phyloP scores from a whole-genome alignment of 2,329 filamentous ascomycete species.

The Pezicula carpinea region DNA sequence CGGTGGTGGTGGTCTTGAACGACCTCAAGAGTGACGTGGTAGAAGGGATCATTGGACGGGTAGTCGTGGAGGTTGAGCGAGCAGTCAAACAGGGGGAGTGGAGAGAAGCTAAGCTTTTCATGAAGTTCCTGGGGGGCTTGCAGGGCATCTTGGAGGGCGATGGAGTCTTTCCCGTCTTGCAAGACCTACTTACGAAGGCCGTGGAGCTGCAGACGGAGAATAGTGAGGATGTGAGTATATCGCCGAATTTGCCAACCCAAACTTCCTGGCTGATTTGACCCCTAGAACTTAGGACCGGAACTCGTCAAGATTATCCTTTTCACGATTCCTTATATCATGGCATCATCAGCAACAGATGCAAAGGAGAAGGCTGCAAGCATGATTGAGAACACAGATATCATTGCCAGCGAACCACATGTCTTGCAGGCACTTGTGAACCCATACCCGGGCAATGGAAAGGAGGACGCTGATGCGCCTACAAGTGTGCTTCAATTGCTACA shows the following conservation, averaged over 20 bases:
- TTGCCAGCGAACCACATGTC: slow-evolving; percentile 81
- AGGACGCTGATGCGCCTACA: slow-evolving; percentile 57
- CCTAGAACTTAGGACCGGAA: slow-evolving; percentile 67
- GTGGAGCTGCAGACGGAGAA: slow-evolving; percentile 89
- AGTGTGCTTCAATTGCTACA: slow-evolving; percentile 80
- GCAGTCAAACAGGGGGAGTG: slow-evolving; percentile 71
- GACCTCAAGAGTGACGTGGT: slow-evolving; percentile 71
- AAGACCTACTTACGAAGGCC: slow-evolving; percentile 88
- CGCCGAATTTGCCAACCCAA: neutral
- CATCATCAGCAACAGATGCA: slow-evolving; percentile 64
- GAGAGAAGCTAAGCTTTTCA: slow-evolving; percentile 84
- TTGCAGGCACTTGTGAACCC: slow-evolving; percentile 84
- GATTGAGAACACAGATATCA: slow-evolving; percentile 91
- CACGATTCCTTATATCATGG: slow-evolving; percentile 86
- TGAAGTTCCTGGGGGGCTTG: slow-evolving; percentile 85
- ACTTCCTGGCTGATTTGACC: slow-evolving; percentile 6
- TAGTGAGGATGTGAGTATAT: slow-evolving; percentile 74
- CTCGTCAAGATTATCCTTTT: slow-evolving; percentile 95
- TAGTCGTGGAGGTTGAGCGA: slow-evolving; percentile 57
- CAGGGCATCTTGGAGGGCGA: slow-evolving; percentile 77
- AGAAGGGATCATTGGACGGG: slow-evolving; percentile 61
- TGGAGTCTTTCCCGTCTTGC: slow-evolving; percentile 77
- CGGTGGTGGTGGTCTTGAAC: slow-evolving; percentile 76
- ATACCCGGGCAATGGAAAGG: slow-evolving; percentile 62
- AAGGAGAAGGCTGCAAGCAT: slow-evolving; percentile 71